Base-by-base conservation (phyloP, 106 monocot species). In the Posidonia australis region DNA sequence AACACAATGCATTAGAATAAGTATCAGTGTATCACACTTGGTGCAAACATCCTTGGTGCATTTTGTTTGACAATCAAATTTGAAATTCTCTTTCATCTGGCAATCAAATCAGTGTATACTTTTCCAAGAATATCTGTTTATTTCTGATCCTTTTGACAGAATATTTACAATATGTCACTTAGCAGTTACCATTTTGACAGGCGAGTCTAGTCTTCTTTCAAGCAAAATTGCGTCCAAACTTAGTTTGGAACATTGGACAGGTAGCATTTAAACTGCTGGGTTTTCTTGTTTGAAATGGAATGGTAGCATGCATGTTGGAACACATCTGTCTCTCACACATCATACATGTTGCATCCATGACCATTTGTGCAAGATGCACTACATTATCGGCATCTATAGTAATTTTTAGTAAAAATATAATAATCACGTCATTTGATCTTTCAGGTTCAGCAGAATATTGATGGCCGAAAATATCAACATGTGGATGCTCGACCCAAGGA, bases 231-330 rank as follows among this genome's bases (percentile, higher is more conserved):
- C 89, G 80, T 60, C 80, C 82, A 67, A 79, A 96, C 78, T 77
- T 96, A 60, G 44, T 87, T 62, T 96, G 90, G 90, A 84, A 58
- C 22, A 79, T 90, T 66, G 82, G 84, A 45, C 83, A 90, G 84
- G 94, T 84, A 55, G 64, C 3, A 16, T 36, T 36, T 36, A 36
- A 36, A 36, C 36, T 36, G 36, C 36, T 36, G 2, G 36, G 36
- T 36, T 2, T 36, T 36, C 36, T 36, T 36, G 36, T 4, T 36
- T 36, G 36, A 36, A 36, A 36, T 36, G 36, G 36, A 36, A 36
- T 36, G 7, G 7, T 36, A 7, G 21, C 19, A 20, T 54, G 53
- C 53, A 54, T 54, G 24, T 54, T 54, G 53, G 3, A 13, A 54
- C 53, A 54, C 10, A 2, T 54, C 36, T 4, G 5, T 36, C 36